phyloP scores from a whole-genome alignment of 2,329 filamentous ascomycete genomes.

The Davidsoniella eucalypti region DNA sequence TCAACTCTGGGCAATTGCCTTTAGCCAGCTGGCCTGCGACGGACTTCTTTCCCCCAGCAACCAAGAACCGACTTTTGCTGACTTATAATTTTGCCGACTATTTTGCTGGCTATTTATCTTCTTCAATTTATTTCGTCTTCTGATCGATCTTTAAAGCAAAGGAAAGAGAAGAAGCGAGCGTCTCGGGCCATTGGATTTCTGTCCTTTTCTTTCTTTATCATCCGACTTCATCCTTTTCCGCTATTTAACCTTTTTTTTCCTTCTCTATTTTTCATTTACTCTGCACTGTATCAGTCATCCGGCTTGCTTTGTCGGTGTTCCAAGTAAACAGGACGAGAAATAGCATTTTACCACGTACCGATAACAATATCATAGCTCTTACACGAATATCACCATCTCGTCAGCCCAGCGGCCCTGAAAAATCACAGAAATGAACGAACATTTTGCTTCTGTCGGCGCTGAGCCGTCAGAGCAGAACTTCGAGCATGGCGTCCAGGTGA shows the following conservation, averaged over 20 bases:
- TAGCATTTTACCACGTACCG: background rate
- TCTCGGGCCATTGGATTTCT: background rate
- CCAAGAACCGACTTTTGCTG: no score
- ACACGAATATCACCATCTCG: background rate
- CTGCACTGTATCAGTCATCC: background rate
- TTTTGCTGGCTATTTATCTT: background rate
- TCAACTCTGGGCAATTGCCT: no score
- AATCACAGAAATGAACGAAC: conserved; percentile 47
- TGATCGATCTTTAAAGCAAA: no score
- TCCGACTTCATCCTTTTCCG: background rate
- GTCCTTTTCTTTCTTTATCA: background rate
- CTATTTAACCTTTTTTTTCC: background rate
- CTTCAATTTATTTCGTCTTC: background rate
- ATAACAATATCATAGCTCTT: background rate
- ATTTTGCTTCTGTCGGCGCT: conserved; percentile 60
- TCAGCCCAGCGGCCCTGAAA: no score
- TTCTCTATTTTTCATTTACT: background rate
- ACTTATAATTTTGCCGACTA: no score
- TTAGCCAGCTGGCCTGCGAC: no score
- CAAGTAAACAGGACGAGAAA: background rate
- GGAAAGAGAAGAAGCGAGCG: no score
- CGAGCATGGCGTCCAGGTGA: conserved; percentile 89
- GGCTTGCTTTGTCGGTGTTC: background rate
- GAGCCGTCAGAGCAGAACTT: conserved; percentile 50
- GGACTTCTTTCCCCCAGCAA: no score